phyloP scores from a whole-genome alignment of 495 filamentous ascomycete genomes.

The Massariosphaeria phaeospora region DNA sequence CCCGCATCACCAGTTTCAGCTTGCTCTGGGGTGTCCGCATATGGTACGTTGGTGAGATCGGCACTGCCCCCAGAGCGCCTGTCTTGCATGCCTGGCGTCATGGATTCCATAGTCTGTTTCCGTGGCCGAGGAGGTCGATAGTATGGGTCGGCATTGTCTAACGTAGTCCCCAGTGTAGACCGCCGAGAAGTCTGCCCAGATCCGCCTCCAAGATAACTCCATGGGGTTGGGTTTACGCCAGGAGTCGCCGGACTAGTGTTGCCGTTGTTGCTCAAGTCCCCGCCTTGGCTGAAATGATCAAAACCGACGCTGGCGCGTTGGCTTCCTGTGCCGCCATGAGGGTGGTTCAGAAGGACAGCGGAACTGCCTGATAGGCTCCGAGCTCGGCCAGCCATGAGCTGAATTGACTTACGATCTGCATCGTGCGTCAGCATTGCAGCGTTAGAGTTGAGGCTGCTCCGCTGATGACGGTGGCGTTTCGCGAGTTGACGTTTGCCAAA shows the following conservation, averaged over 20 bases:
- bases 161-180: constrained; percentile 28
- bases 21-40: constrained; percentile 38
- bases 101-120: constrained; percentile 52
- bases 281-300: constrained; percentile 35
- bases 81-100: constrained; percentile 41
- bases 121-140: constrained; percentile 76
- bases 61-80: constrained; percentile 50
- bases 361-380: constrained; percentile 83
- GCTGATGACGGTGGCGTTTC: constrained; percentile 59
- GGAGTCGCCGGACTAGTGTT: constrained; percentile 52
- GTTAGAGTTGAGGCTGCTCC: constrained; percentile 73
- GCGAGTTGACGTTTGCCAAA: constrained; percentile 92
- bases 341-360: constrained; percentile 61
- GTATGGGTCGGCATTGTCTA: constrained; percentile 48
- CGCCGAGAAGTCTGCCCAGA: constrained; percentile 33
- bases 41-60: constrained; percentile 51
- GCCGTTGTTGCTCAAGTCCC: constrained; percentile 50
- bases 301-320: constrained; percentile 33
- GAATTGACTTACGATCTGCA: constrained; percentile 60
- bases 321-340: constrained; percentile 28
- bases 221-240: constrained; percentile 16
- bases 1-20: constrained; percentile 41
- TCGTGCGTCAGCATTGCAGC: constrained; percentile 70
- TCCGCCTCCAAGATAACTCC: constrained; percentile 47
- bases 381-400: constrained; percentile 59